These are phyloP conservation scores for Schizosaccharomyces lindneri DNA, from an alignment of 805 yeast genomes.

Conservation along the genomic window DNA sequence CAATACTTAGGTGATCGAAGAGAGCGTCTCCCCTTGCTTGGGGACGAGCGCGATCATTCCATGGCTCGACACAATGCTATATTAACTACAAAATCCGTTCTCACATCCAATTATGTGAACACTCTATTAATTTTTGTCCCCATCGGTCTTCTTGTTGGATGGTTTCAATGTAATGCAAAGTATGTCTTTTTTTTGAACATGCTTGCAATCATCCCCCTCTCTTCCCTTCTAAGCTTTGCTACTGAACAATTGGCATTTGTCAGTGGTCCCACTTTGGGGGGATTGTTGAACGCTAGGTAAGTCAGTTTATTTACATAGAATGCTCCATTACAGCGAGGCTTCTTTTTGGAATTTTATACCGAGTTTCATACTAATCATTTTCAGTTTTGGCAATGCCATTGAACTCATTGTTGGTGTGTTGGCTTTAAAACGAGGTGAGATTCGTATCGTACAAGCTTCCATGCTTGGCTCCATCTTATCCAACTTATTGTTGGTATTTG, in stretches of 20 bases:
- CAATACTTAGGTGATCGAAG: neutral
- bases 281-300: constrained; percentile 58
- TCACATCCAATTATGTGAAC: constrained; percentile 28
- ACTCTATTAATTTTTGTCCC: constrained; percentile 67
- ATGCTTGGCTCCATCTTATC: constrained; percentile 89
- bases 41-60: neutral
- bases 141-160: constrained; percentile 55
- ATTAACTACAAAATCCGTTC: neutral
- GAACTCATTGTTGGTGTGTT: constrained; percentile 85
- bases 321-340: neutral
- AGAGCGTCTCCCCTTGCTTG: neutral
- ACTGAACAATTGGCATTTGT: constrained; percentile 77
- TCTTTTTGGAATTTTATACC: neutral
- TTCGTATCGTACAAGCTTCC: constrained; percentile 85
- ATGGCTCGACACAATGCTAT: neutral
- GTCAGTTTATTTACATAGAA: neutral
- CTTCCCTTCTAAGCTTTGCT: constrained; percentile 70
- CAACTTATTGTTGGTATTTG: constrained; percentile 67
- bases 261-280: constrained; percentile 83
- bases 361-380: neutral
- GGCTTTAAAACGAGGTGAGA: constrained; percentile 65
- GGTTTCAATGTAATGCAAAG: constrained; percentile 27
- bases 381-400: constrained; percentile 85
- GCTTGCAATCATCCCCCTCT: constrained; percentile 75
- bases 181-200: constrained; percentile 51